Base-by-base conservation (phyloP, 2,329 filamentous ascomycete genomes). In the Dryadomyces quercus-mongolicae region DNA sequence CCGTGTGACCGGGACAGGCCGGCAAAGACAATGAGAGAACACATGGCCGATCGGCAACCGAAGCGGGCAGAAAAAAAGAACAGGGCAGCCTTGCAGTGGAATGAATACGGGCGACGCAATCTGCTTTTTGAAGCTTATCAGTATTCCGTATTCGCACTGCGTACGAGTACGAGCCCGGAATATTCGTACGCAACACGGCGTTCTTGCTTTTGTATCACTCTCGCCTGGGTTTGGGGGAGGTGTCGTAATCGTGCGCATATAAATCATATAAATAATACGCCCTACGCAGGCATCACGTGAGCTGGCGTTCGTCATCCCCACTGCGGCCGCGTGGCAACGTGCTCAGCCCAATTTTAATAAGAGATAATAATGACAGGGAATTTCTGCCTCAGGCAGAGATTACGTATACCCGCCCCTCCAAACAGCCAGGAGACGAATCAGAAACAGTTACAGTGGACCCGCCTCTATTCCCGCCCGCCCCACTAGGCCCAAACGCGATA, bases 351-450 rank as follows among this genome's bases (percentile, higher is more conserved):
- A 50, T 50, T 50, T 42, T 12, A 42, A 16, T 31, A 16, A 4
- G 7, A n/a, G n/a, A n/a, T n/a, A n/a, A n/a, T n/a, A n/a, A n/a
- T n/a, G 42, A 12, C 4, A 20, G 7, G 16, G 16, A 25, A 25
- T 13, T 45, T 42, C 12, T 20, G 38, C 38, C 43, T 47, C 5
- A 38, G 52, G 55, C 50, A 46, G 50, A 36, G 49, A 52, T 58
- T 58, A 55, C 57, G 57, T 57, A 54, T 49, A 42, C 55, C 44
- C 46, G 21, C 52, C 44, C 21, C 15, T 34, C 18, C 6, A 21
- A 25, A 48, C 15, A 43, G 5, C 25, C 18, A 42, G 34, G 48
- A 5, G 40, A 46, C 49, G 40, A 52, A 52, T 52, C 10, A 52
- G 13, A 42, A 38, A 46, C 49, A 45, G 57, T 45, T 53, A 21